Percentiles rank a stretch among this genome's conserved stretches.
phyloP scores from a whole-genome alignment of 768 basidiomycete genomes.

The Lactarius akahatsu region DNA sequence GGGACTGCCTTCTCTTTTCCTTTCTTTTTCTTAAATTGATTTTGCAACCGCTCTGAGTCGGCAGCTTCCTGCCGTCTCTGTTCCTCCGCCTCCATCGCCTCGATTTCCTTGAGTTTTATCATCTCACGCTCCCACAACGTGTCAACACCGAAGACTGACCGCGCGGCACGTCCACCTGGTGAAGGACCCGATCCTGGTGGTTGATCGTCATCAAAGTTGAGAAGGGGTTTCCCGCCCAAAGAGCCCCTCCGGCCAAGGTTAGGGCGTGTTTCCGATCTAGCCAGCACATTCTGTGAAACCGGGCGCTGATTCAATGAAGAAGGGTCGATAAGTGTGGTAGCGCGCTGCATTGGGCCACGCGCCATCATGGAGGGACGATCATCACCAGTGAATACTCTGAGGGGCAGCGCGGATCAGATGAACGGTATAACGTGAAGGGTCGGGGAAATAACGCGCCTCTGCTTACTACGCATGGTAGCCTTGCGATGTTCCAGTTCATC shows the following conservation, averaged over 20 bases:
- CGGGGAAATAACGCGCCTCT: conserved; percentile 55
- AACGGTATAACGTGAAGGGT: conserved; percentile 8
- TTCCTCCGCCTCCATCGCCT: conserved; percentile 62
- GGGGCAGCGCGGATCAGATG: conserved; percentile 5
- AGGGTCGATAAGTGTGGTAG: conserved; percentile 75
- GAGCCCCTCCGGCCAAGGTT: conserved; percentile 51
- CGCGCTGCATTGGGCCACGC: conserved; percentile 51
- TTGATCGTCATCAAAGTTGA: conserved; percentile 59
- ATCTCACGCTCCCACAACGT: conserved; percentile 91
- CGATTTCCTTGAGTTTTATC: conserved; percentile 73
- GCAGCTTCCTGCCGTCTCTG: conserved; percentile 49
- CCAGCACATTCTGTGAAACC: conserved; percentile 42
- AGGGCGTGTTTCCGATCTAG: conserved; percentile 44
- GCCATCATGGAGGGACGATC: conserved; percentile 93
- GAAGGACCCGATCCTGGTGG: conserved; percentile 37
- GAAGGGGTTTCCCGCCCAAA: conserved; percentile 57
- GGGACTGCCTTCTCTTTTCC: conserved; percentile 43
- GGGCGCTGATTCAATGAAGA: conserved; percentile 54
- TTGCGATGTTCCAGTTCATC: conserved; percentile 87
- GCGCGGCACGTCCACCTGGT: conserved; percentile 40
- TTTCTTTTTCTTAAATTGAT: conserved; percentile 40
- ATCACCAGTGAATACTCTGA: conserved; percentile 85
- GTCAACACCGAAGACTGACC: conserved; percentile 92
- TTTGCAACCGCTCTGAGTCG: conserved; percentile 48
- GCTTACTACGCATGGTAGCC: conserved; percentile 74